Percentiles rank a stretch among this genome's conserved stretches.
Evolutionary conservation across 441 rosid species (phyloP).

Genomic region (California macrophylla): DNA sequence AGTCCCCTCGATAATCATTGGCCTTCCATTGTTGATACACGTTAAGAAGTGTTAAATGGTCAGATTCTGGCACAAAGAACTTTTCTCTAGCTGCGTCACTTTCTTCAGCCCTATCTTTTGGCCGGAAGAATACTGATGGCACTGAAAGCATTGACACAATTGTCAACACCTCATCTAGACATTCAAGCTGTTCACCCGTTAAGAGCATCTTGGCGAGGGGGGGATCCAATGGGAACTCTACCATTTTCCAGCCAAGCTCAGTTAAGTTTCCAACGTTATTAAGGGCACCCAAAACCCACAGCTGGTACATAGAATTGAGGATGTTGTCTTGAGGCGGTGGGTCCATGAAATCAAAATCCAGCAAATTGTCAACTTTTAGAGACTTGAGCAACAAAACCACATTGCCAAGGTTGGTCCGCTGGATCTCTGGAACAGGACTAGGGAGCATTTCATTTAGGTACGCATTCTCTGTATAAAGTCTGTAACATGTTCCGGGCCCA

Average conservation of each 20-base stretch:
- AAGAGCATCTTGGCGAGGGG: constrained; percentile 97
- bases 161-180: constrained; percentile 81
- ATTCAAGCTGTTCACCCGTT: constrained; percentile 74
- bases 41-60: constrained; percentile 72
- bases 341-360: constrained; percentile 96
- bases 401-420: constrained; percentile 89
- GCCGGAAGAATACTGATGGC: constrained; percentile 96
- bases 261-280: constrained; percentile 82
- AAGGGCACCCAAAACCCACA: constrained; percentile 95
- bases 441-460: constrained; percentile 79
- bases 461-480: constrained; percentile 86
- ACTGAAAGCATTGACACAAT: constrained; percentile 98
- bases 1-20: constrained; percentile 83
- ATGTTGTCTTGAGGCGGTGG: constrained; percentile 99
- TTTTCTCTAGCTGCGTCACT: constrained; percentile 92
- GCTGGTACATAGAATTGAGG: constrained; percentile 93
- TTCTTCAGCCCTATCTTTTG: constrained; percentile 89
- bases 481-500: constrained; percentile 93
- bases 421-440: constrained; percentile 96
- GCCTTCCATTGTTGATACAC: constrained; percentile 91
- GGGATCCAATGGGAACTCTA: constrained; percentile 92
- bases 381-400: constrained; percentile 92
- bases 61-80: constrained; percentile 89
- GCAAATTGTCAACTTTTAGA: constrained; percentile 72
- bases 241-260: constrained; percentile 97